These are phyloP conservation scores for Funneliformis mosseae DNA, from an alignment of 192 early-diverging fungal genomes.

Conservation along the genomic window DNA sequence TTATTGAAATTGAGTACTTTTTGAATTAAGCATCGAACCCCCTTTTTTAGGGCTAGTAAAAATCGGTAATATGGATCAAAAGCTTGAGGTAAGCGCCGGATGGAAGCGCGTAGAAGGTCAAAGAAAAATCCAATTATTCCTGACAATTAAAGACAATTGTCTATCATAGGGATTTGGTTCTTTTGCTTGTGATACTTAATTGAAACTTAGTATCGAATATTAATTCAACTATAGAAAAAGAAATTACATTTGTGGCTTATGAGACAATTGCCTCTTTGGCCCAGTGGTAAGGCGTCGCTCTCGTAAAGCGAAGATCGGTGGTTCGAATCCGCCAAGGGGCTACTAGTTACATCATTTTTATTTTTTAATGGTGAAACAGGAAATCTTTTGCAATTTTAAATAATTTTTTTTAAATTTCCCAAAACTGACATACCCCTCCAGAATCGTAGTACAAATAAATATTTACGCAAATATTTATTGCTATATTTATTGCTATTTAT, in stretches of 20 bases:
- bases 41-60: not conserved
- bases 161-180: too few relatives aligned
- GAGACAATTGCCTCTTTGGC: conserved; percentile 39
- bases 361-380: not conserved
- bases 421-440: not conserved
- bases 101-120: not conserved
- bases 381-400: too few relatives aligned
- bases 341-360: not conserved
- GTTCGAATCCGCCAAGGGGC: conserved; percentile 48
- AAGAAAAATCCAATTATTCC: not conserved
- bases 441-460: not conserved
- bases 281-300: conserved; percentile 51
- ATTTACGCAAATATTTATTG: not conserved
- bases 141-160: not conserved
- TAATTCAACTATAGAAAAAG: not conserved
- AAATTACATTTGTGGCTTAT: not conserved
- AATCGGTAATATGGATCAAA: not conserved
- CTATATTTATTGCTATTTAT: not conserved
- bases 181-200: too few relatives aligned
- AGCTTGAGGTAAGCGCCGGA: not conserved
- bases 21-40: not conserved
- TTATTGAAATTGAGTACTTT: not conserved
- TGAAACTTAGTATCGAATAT: too few relatives aligned
- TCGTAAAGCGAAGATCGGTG: conserved; percentile 52
- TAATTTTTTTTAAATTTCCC: not conserved